Conservation (phyloP, 352 stramenopile species). For the Globisporangium parvum region DNA sequence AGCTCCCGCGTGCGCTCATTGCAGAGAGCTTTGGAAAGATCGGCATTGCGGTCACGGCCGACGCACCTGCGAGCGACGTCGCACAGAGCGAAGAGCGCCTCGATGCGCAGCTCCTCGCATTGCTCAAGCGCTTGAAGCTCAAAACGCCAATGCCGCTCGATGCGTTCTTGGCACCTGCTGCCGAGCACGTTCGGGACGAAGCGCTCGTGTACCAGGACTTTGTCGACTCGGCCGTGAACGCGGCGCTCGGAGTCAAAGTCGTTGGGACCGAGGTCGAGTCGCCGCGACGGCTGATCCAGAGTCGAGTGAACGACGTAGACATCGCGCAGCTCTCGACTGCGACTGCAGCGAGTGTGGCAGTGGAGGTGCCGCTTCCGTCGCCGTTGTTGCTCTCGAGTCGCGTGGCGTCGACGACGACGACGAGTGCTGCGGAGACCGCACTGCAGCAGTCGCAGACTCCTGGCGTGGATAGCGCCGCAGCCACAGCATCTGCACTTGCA, state of each 20-base stretch:
- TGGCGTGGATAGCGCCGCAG: neutral
- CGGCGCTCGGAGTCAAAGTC: slow-evolving; percentile 31
- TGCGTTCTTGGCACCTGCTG: slow-evolving; percentile 40
- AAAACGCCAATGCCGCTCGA: slow-evolving; percentile 35
- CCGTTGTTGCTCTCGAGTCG: no score
- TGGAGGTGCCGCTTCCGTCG: no score
- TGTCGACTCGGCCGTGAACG: slow-evolving; percentile 50
- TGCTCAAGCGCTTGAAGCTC: slow-evolving; percentile 49
- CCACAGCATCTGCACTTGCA: slow-evolving; percentile 17
- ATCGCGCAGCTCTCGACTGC: neutral
- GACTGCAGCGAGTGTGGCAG: no score
- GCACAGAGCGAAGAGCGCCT: slow-evolving; percentile 37
- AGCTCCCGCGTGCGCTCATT: slow-evolving; percentile 47
- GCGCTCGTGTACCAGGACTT: slow-evolving; percentile 62
- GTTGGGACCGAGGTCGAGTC: slow-evolving; percentile 22
- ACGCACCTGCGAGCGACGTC: neutral
- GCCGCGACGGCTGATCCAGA: slow-evolving; percentile 12
- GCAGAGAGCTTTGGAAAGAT: slow-evolving; percentile 35
- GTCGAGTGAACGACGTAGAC: neutral
- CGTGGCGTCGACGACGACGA: no score
- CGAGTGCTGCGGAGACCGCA: no score
- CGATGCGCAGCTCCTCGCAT: slow-evolving; percentile 42
- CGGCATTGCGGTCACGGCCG: slow-evolving; percentile 17
- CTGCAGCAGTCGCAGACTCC: neutral
- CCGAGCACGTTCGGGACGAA: slow-evolving; percentile 46